Evolutionary conservation across 768 basidiomycete species (phyloP).

Genomic region (Sporobolomyces phaffii): DNA sequence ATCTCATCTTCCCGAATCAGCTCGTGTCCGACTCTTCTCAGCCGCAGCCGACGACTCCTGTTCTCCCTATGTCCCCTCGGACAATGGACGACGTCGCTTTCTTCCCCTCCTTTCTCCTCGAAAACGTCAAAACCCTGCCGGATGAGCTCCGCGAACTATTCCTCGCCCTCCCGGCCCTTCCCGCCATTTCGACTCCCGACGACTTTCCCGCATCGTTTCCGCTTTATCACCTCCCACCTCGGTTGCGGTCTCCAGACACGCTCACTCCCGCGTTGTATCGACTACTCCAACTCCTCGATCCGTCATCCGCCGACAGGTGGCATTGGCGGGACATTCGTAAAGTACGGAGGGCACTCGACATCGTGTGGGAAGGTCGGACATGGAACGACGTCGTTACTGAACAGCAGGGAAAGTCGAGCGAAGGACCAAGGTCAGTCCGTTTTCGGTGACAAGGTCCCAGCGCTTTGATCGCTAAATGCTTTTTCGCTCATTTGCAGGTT

Average conservation of each 20-base stretch:
- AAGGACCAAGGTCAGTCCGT: conserved; percentile 24
- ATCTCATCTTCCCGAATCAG: conserved; percentile 80
- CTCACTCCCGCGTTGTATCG: conserved; percentile 51
- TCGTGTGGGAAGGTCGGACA: conserved; percentile 65
- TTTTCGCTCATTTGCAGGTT: too few species aligned
- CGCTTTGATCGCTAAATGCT: too few species aligned
- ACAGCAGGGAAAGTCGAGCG: conserved; percentile 52
- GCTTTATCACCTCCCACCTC: conserved; percentile 24
- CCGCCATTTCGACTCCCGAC: conserved; percentile 31
- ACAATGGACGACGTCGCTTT: conserved; percentile 10
- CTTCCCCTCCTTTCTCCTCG: conserved; percentile 22
- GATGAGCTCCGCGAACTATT: conserved; percentile 38
- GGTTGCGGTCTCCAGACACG: conserved; percentile 12
- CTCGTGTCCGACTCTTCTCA: conserved; percentile 47
- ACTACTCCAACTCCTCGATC: conserved; percentile 66
- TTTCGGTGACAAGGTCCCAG: too few species aligned
- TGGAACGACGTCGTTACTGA: conserved; percentile 62
- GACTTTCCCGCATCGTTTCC: conserved; percentile 36
- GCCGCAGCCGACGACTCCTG: neutral
- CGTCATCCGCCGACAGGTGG: conserved; percentile 70
- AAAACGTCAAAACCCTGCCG: conserved; percentile 33
- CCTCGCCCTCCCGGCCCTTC: conserved; percentile 36
- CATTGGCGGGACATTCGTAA: conserved; percentile 95
- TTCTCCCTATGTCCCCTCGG: neutral
- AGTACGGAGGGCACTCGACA: conserved; percentile 68